phyloP scores from a whole-genome alignment of 129 eudicot species.

The Pulicaria dysenterica region DNA sequence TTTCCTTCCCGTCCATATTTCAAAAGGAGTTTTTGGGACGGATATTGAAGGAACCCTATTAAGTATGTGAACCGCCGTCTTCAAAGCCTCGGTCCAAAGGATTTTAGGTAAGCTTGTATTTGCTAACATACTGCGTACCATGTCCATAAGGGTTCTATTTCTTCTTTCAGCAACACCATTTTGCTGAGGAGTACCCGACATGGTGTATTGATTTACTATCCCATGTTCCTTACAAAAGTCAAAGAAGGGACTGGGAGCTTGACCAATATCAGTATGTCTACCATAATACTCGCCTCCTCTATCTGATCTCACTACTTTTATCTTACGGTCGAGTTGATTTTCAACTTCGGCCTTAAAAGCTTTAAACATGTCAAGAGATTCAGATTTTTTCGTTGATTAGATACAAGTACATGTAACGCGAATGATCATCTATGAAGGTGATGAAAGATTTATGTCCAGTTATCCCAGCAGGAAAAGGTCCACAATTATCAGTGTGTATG shows the following conservation, averaged over 20 bases:
- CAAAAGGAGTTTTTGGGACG: background rate
- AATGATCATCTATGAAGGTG: background rate
- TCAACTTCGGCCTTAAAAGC: background rate
- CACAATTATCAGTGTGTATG: background rate
- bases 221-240: conserved; percentile 1
- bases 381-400: background rate
- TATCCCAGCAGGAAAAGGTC: background rate
- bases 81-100: background rate
- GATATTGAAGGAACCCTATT: background rate
- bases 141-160: conserved; percentile 2
- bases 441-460: background rate
- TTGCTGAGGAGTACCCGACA: background rate
- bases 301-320: background rate
- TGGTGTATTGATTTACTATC: conserved; percentile 14
- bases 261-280: conserved; percentile 10
- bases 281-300: background rate
- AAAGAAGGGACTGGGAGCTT: conserved; percentile 11
- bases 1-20: background rate
- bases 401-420: background rate
- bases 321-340: background rate
- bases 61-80: background rate
- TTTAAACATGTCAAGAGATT: conserved; percentile 1
- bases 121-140: background rate
- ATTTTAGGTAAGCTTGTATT: background rate
- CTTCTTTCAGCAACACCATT: conserved; percentile 10